Percentiles rank a stretch among this genome's conserved stretches.
These are phyloP conservation scores for Penicillium fimorum DNA, from an alignment of 495 filamentous ascomycete species.

Conservation along the genomic window DNA sequence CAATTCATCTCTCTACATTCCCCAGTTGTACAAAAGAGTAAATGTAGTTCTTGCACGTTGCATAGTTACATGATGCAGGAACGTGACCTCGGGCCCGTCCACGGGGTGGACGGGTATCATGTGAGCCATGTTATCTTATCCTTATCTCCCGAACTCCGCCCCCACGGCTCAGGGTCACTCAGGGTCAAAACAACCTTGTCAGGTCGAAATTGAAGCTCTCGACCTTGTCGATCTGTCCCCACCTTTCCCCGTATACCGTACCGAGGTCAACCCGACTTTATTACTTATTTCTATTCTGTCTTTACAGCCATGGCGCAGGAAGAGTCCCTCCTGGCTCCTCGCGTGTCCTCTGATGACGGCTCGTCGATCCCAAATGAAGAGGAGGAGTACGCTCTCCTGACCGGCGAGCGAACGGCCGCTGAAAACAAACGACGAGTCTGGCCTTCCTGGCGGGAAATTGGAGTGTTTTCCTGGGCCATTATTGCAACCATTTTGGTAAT, in stretches of 20 bases:
- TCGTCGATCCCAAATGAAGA: slow-evolving; percentile 49
- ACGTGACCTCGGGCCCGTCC: slow-evolving; percentile 24
- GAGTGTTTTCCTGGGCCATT: slow-evolving; percentile 82
- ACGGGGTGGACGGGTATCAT: too few species aligned
- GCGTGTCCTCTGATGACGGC: slow-evolving; percentile 46
- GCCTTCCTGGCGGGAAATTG: slow-evolving; percentile 64
- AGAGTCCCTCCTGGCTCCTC: slow-evolving; percentile 45
- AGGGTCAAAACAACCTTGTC: background rate
- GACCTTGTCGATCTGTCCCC: background rate
- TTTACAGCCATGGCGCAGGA: slow-evolving; percentile 40
- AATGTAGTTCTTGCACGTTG: background rate
- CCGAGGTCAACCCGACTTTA: too few species aligned
- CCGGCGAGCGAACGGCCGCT: slow-evolving; percentile 47
- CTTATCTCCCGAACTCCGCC: slow-evolving; percentile 9
- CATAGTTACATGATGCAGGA: slow-evolving; percentile 5
- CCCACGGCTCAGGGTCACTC: slow-evolving; percentile 7
- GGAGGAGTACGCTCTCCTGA: slow-evolving; percentile 67
- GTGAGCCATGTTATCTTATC: slow-evolving; percentile 10
- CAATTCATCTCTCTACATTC: background rate
- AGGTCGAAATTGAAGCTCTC: background rate
- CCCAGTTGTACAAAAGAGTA: background rate
- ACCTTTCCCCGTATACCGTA: background rate
- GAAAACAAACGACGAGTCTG: slow-evolving; percentile 39
- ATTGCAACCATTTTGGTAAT: slow-evolving; percentile 79
- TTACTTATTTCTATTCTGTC: slow-evolving; percentile 4